These are phyloP conservation scores for Xylariaceae sp. DNA, from an alignment of 2,329 filamentous ascomycete genomes.

Conservation along the genomic window DNA sequence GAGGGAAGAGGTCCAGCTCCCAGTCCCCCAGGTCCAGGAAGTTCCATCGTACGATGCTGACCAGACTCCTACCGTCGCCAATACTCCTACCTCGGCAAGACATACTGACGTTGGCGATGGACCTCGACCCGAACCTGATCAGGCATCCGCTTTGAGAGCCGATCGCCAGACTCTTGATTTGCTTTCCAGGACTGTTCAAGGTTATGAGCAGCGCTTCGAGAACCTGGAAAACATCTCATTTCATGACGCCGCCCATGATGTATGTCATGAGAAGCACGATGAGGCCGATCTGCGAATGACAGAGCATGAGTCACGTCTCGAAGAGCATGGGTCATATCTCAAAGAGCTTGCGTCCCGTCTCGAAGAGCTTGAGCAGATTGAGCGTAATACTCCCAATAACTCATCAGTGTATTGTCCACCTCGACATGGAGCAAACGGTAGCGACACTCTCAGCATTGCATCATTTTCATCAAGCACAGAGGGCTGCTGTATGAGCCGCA, in stretches of 20 bases:
- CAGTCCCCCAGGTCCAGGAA: slow-evolving; percentile 20
- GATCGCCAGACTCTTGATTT: slow-evolving; percentile 39
- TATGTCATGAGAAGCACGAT: slow-evolving; percentile 64
- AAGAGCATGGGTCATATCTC: slow-evolving; percentile 59
- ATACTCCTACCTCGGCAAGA: slow-evolving; percentile 30
- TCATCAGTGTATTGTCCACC: slow-evolving; percentile 34
- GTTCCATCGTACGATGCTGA: slow-evolving; percentile 19
- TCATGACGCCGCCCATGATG: slow-evolving; percentile 59
- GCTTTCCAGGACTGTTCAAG: slow-evolving; percentile 49
- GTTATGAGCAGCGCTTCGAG: slow-evolving; percentile 61
- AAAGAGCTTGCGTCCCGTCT: slow-evolving; percentile 62
- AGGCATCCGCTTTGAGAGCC: slow-evolving; percentile 20
- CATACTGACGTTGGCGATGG: slow-evolving; percentile 15
- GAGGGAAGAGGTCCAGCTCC: slow-evolving; percentile 27
- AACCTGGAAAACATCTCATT: slow-evolving; percentile 66
- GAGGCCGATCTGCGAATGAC: slow-evolving; percentile 60
- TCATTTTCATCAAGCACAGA: slow-evolving; percentile 43
- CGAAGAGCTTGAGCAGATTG: slow-evolving; percentile 52
- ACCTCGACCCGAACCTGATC: slow-evolving; percentile 10
- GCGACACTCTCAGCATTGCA: slow-evolving; percentile 41
- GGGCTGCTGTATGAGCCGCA: slow-evolving; percentile 36
- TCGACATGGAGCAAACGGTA: slow-evolving; percentile 38
- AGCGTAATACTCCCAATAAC: slow-evolving; percentile 43
- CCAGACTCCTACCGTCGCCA: slow-evolving; percentile 28
- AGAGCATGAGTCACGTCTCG: slow-evolving; percentile 61